Percentiles rank a stretch among this genome's conserved stretches.
Evolutionary conservation across 169 alveolate species (phyloP).

Genomic region (Plasmodium ovale): DNA sequence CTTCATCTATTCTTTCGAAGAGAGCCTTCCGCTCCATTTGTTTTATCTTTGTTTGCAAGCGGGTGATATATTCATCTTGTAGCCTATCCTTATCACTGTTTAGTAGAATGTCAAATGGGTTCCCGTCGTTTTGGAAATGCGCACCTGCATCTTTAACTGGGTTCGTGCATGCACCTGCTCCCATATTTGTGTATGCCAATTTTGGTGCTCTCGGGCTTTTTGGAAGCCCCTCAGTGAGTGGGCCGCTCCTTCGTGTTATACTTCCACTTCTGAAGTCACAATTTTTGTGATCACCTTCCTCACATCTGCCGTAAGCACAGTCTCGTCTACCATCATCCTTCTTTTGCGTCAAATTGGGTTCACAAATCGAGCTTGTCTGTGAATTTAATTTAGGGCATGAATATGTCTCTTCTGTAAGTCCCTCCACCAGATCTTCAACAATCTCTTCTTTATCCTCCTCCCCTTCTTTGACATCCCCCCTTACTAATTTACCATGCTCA

Average conservation of each 20-base stretch:
- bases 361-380: background rate
- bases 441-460: background rate
- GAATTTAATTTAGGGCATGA: background rate
- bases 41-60: conserved; percentile 50
- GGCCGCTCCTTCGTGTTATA: no score
- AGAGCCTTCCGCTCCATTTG: conserved; percentile 34
- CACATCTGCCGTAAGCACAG: no score
- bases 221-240: no score
- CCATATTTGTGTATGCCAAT: background rate
- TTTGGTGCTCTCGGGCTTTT: no score
- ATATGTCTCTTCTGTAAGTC: background rate
- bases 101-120: background rate
- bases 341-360: background rate
- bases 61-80: conserved; percentile 60
- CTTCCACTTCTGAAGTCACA: background rate
- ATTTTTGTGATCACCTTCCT: background rate
- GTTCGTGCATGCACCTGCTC: background rate
- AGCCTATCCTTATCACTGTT: conserved; percentile 33
- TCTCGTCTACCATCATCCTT: background rate
- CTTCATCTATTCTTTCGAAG: conserved; percentile 68
- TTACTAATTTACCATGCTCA: background rate
- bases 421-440: background rate
- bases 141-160: background rate
- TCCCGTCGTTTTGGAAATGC: no score
- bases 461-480: background rate